These are phyloP conservation scores for Sclerotinia nivalis DNA, from an alignment of 2,329 filamentous ascomycete genomes.

Conservation along the genomic window DNA sequence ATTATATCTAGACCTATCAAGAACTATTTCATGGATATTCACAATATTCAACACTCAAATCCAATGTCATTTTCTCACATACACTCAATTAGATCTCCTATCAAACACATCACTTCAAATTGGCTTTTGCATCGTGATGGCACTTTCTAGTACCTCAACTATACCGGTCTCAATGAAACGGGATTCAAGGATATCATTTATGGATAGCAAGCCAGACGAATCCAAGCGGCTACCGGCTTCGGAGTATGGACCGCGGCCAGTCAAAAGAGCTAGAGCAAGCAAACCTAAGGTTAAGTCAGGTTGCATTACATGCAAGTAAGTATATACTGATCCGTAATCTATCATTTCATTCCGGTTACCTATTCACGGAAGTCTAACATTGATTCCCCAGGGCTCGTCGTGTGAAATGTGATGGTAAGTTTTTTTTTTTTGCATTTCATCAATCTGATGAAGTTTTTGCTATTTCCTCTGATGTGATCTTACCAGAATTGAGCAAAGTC, in stretches of 20 bases:
- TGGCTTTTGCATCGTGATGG: conserved; percentile 6
- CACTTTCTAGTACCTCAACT: neutral
- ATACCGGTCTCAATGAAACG: neutral
- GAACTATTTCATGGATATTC: neutral
- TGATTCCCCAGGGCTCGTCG: conserved; percentile 46
- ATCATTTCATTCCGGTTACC: neutral
- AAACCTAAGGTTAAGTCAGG: conserved; percentile 63
- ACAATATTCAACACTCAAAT: neutral
- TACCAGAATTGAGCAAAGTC: neutral
- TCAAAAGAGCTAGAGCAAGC: conserved; percentile 36
- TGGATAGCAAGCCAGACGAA: neutral
- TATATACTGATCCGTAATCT: neutral
- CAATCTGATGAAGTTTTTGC: neutral
- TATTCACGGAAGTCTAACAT: neutral
- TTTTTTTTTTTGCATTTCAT: neutral
- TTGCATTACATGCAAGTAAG: conserved; percentile 67
- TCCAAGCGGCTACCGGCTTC: conserved; percentile 28
- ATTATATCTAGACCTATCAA: neutral
- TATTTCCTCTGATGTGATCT: neutral
- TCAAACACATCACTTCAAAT: neutral
- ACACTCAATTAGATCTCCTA: neutral
- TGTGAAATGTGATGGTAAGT: conserved; percentile 60
- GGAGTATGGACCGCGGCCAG: conserved; percentile 27
- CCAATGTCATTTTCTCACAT: conserved; percentile 10
- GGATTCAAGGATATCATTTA: conserved; percentile 4